A percentile compares a stretch with the other conserved stretches of the same genome.
phyloP scores from a whole-genome alignment of 306 rosid species.

The Fragaria ananassa region DNA sequence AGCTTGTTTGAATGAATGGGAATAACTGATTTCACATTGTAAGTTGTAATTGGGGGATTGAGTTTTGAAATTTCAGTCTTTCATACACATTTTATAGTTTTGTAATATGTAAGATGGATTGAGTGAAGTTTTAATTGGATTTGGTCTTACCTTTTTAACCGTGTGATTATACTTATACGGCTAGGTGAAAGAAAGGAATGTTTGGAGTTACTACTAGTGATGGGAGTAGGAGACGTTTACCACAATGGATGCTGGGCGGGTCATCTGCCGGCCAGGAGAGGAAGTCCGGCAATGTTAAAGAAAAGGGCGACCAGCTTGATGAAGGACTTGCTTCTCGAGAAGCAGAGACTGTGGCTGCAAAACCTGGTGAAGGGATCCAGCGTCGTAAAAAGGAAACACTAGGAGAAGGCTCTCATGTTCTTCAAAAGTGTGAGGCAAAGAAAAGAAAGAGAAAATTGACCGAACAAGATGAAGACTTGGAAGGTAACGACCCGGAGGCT shows the following conservation, averaged over 20 bases:
- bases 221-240: slow-evolving; percentile 60
- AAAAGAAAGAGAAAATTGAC: slow-evolving; percentile 31
- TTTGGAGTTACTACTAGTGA: slow-evolving; percentile 30
- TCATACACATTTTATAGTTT: not conserved
- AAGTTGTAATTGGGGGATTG: not conserved
- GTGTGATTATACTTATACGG: not conserved
- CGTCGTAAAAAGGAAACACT: slow-evolving; percentile 27
- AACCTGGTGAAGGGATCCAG: slow-evolving; percentile 12
- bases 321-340: slow-evolving; percentile 21
- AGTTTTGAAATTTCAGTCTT: not conserved
- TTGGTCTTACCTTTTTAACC: not conserved
- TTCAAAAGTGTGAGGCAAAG: slow-evolving; percentile 34
- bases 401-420: slow-evolving; percentile 27
- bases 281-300: slow-evolving; percentile 33
- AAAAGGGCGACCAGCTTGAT: slow-evolving; percentile 18
- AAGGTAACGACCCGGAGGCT: slow-evolving; percentile 12
- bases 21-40: not conserved
- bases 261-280: slow-evolving; percentile 32
- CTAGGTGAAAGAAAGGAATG: slow-evolving; percentile 17
- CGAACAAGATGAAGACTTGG: slow-evolving; percentile 25
- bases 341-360: slow-evolving; percentile 11
- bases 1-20: not conserved
- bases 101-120: not conserved
- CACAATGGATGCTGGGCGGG: slow-evolving; percentile 66
- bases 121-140: not conserved